phyloP scores from a whole-genome alignment of 768 basidiomycete species.

The Xerocomellus amylosporus region DNA sequence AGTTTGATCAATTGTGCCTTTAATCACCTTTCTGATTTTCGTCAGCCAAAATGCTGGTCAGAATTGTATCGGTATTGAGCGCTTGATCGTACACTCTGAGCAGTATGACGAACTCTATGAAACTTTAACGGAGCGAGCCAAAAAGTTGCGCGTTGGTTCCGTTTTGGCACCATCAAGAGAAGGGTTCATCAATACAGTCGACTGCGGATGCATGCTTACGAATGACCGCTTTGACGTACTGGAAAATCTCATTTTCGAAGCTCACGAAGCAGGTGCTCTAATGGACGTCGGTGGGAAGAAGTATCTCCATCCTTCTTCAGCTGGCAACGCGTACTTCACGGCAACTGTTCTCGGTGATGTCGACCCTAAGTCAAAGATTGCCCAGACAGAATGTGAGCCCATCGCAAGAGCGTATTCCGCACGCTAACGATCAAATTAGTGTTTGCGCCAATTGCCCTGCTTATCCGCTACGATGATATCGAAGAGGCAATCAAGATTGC shows the following conservation, averaged over 20 bases:
- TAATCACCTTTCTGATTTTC: background rate
- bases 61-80: conserved; percentile 96
- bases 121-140: conserved; percentile 60
- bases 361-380: conserved; percentile 66
- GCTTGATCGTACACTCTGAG: conserved; percentile 77
- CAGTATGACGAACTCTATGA: conserved; percentile 76
- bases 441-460: conserved; percentile 88
- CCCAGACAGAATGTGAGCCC: conserved; percentile 66
- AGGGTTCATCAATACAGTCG: conserved; percentile 69
- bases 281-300: conserved; percentile 62
- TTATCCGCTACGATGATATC: conserved; percentile 80
- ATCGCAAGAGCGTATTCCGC: background rate
- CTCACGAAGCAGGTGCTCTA: conserved; percentile 64
- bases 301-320: conserved; percentile 63
- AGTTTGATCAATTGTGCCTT: conserved; percentile 32
- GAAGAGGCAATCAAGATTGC: conserved; percentile 87
- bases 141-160: conserved; percentile 73
- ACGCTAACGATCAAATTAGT: conserved; percentile 46
- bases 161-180: conserved; percentile 65
- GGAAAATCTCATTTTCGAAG: conserved; percentile 64
- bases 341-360: conserved; percentile 88
- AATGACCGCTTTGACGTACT: conserved; percentile 67
- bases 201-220: conserved; percentile 87
- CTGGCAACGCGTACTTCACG: conserved; percentile 77
- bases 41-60: conserved; percentile 88